Evolutionary conservation across 306 rosid species (phyloP).

Genomic region (Casuarina cunninghamiana): DNA sequence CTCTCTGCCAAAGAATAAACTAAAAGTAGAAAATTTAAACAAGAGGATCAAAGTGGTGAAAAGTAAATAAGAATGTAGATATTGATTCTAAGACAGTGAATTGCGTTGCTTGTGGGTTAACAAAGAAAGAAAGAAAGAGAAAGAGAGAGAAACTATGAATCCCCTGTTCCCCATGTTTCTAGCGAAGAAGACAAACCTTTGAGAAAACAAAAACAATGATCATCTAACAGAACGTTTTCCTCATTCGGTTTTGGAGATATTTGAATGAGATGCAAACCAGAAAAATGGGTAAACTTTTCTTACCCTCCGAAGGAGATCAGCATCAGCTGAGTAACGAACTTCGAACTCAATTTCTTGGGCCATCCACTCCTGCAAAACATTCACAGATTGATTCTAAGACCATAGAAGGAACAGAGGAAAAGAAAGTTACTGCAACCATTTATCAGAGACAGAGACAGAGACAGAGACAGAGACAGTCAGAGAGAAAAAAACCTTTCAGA

Average conservation of each 20-base stretch:
- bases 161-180: not conserved
- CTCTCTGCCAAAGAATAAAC: too few species aligned
- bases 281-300: conserved; percentile 1
- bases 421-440: not conserved
- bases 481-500: conserved; percentile 62
- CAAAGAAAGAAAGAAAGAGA: too few species aligned
- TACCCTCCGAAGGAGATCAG: conserved; percentile 85
- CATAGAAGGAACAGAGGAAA: not conserved
- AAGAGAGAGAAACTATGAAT: not conserved
- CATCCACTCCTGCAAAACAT: conserved; percentile 56
- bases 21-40: too few species aligned
- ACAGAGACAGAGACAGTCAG: not conserved
- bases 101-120: not conserved
- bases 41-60: not conserved
- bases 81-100: not conserved
- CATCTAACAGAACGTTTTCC: not conserved
- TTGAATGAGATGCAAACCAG: not conserved
- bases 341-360: conserved; percentile 52
- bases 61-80: not conserved
- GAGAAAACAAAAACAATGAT: conserved; percentile 5
- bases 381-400: not conserved
- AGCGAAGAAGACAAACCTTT: not conserved
- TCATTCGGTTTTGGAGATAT: not conserved
- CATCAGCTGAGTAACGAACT: conserved; percentile 48
- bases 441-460: not conserved